A percentile compares a stretch with the other conserved stretches of the same genome.
phyloP scores from a whole-genome alignment of 352 stramenopile genomes.

The Thraustochytrium striatum region DNA sequence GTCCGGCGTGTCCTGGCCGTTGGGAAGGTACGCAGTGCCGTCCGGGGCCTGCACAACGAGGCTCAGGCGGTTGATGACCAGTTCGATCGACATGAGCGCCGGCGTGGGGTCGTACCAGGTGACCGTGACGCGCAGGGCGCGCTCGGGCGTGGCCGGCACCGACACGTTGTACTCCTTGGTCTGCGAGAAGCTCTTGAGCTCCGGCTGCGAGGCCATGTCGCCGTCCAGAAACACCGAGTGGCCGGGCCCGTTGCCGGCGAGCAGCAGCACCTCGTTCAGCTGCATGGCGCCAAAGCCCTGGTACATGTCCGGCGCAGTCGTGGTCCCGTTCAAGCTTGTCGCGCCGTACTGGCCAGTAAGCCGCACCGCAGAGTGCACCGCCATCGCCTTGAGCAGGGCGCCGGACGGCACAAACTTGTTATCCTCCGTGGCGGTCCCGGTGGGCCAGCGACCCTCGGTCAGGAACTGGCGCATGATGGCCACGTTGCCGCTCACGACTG shows the following conservation, averaged over 20 bases:
- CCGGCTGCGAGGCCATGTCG: neutral
- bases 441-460: constrained; percentile 70
- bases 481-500: constrained; percentile 70
- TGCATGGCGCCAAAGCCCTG: neutral
- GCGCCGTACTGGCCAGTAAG: constrained; percentile 54
- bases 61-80: constrained; percentile 6
- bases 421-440: constrained; percentile 64
- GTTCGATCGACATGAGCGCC: neutral
- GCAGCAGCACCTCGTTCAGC: neutral
- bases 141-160: neutral
- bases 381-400: constrained; percentile 71
- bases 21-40: neutral
- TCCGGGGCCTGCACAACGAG: neutral
- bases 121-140: neutral
- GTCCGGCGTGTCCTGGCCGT: constrained; percentile 2
- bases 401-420: constrained; percentile 62
- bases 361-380: constrained; percentile 70
- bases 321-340: neutral
- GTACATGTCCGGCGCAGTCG: neutral
- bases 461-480: constrained; percentile 78
- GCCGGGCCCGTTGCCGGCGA: neutral
- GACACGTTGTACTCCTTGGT: neutral
- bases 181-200: neutral
- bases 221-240: neutral
- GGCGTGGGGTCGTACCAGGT: constrained; percentile 4